phyloP scores from a whole-genome alignment of 768 basidiomycete genomes.

The Russula vinacea region DNA sequence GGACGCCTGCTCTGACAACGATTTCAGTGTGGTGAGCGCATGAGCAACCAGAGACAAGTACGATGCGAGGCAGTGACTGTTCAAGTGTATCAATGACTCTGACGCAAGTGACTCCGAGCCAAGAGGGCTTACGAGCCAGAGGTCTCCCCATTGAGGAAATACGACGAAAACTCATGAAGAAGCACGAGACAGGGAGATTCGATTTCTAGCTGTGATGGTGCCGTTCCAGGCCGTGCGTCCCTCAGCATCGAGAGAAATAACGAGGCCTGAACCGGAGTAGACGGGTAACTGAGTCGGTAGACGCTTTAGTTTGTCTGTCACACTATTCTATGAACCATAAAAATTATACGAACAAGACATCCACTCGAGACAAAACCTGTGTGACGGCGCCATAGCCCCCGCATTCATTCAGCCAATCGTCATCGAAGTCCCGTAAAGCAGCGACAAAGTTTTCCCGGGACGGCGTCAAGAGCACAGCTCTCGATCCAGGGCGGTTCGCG shows the following conservation, averaged over 20 bases:
- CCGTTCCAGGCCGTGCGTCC: constrained; percentile 2
- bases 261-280: constrained; percentile 19
- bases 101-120: neutral
- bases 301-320: neutral
- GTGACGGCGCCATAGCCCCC: constrained; percentile 35
- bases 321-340: neutral
- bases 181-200: constrained; percentile 23
- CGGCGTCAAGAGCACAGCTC: constrained; percentile 52
- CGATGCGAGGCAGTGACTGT: constrained; percentile 20
- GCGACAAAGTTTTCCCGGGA: constrained; percentile 45
- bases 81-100: neutral
- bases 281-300: constrained; percentile 20
- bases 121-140: constrained; percentile 8
- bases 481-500: constrained; percentile 36
- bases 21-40: constrained; percentile 11
- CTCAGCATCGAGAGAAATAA: constrained; percentile 28
- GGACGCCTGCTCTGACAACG: constrained; percentile 17
- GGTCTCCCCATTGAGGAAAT: constrained; percentile 22
- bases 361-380: constrained; percentile 33
- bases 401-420: constrained; percentile 40
- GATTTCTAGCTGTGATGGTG: constrained; percentile 7
- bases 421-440: constrained; percentile 48
- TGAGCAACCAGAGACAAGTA: constrained; percentile 27
- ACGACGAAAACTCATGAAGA: constrained; percentile 29
- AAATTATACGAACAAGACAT: constrained; percentile 53